Conservation (phyloP, 2,329 filamentous ascomycete species). For the Trichoderma guizhouense region DNA sequence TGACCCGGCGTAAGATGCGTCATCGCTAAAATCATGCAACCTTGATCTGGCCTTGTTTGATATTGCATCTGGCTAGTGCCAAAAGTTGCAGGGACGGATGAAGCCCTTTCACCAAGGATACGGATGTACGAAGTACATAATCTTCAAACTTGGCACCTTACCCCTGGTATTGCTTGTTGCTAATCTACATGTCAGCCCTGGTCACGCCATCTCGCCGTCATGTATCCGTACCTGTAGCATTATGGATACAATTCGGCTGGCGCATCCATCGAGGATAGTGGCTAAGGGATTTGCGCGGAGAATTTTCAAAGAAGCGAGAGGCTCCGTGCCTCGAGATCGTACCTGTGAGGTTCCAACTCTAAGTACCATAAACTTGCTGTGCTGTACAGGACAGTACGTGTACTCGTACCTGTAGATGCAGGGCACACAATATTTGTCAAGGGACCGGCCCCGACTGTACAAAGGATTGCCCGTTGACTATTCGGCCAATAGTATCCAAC, state of each 20-base stretch:
- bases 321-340: neutral
- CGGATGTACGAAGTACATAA: neutral
- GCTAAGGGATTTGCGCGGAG: neutral
- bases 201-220: conserved; percentile 12
- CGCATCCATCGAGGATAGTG: neutral
- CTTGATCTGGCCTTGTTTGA: neutral
- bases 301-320: neutral
- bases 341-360: neutral
- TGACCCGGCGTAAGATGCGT: neutral
- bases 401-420: neutral
- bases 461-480: neutral
- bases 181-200: neutral
- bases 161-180: neutral
- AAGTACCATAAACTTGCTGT: neutral
- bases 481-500: neutral
- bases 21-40: neutral
- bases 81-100: neutral
- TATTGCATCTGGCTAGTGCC: neutral
- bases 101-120: neutral
- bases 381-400: neutral
- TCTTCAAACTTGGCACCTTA: neutral
- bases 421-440: neutral
- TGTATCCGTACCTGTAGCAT: neutral
- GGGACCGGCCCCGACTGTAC: neutral
- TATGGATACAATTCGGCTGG: neutral